phyloP scores from a whole-genome alignment of 805 yeast species.

The Saccharomyces jurei region DNA sequence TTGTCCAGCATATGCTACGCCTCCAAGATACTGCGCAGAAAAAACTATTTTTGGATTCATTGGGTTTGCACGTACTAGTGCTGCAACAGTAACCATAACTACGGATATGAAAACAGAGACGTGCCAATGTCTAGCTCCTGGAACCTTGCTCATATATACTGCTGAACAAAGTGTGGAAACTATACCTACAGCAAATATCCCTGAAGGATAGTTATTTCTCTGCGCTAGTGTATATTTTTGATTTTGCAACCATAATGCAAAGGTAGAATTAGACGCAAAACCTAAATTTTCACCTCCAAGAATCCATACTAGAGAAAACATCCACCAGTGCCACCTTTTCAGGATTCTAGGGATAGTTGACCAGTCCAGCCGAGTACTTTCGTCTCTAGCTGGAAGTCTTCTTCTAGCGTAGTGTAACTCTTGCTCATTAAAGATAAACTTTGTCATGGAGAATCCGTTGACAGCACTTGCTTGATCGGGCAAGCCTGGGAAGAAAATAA shows the following conservation, averaged over 20 bases:
- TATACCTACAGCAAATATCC: conserved; percentile 46
- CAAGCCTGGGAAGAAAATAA: conserved; percentile 50
- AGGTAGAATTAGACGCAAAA: conserved; percentile 38
- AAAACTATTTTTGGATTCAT: conserved; percentile 34
- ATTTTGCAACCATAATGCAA: conserved; percentile 40
- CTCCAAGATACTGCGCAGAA: conserved; percentile 49
- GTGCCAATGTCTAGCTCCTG: conserved; percentile 42
- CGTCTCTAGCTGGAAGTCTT: conserved; percentile 36
- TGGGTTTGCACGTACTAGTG: conserved; percentile 40
- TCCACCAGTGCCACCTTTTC: conserved; percentile 51
- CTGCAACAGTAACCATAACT: conserved; percentile 38
- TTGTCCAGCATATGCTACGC: conserved; percentile 51
- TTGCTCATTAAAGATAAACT: conserved; percentile 33
- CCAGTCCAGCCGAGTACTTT: conserved; percentile 33
- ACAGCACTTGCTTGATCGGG: conserved; percentile 33
- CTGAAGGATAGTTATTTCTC: conserved; percentile 47
- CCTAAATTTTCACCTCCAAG: conserved; percentile 44
- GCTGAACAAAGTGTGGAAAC: conserved; percentile 39
- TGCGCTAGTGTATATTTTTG: conserved; percentile 36
- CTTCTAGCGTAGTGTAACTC: conserved; percentile 37
- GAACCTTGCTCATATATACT: conserved; percentile 36
- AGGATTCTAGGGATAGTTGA: conserved; percentile 37
- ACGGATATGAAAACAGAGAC: conserved; percentile 40
- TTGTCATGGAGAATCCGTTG: conserved; percentile 19
- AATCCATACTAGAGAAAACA: conserved; percentile 45